phyloP scores from a whole-genome alignment of 495 filamentous ascomycete species.

The Cercophora samala region DNA sequence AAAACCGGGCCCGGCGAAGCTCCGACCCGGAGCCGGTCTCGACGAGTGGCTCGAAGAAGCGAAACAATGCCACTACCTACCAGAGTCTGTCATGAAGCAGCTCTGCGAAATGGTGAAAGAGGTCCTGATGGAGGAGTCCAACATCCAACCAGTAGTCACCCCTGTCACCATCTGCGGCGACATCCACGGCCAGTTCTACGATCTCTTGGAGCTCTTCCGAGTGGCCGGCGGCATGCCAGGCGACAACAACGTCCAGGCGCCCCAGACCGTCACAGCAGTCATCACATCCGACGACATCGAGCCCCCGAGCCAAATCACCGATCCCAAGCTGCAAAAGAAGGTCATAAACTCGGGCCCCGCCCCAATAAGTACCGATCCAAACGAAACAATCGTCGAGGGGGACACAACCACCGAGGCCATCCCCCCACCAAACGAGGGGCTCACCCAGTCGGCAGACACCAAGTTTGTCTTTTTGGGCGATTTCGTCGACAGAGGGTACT shows the following conservation, averaged over 20 bases:
- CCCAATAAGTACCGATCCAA: conserved; percentile 44
- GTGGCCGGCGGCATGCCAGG: conserved; percentile 94
- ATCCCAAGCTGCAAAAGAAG: conserved; percentile 78
- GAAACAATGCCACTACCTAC: conserved; percentile 94
- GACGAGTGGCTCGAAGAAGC: conserved; percentile 95
- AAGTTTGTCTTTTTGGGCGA: conserved; percentile 97
- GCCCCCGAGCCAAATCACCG: conserved; percentile 78
- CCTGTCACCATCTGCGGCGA: conserved; percentile 98
- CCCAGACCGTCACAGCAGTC: conserved; percentile 59
- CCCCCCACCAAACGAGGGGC: conserved; percentile 40
- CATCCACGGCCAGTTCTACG: conserved; percentile 99
- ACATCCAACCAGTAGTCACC: conserved; percentile 92
- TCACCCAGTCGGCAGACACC: conserved; percentile 60
- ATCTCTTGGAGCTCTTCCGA: conserved; percentile 92
- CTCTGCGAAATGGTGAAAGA: conserved; percentile 98
- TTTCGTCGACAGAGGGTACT: conserved; percentile 96
- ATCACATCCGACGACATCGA: conserved; percentile 86
- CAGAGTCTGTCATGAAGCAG: conserved; percentile 95
- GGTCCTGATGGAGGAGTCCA: conserved; percentile 97
- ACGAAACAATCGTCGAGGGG: conserved; percentile 45
- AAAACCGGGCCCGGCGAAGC: conserved; percentile 83
- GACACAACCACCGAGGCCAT: conserved; percentile 38
- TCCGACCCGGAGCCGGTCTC: conserved; percentile 76
- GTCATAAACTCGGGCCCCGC: conserved; percentile 53
- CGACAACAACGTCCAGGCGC: conserved; percentile 61